Conservation (phyloP, 2,329 filamentous ascomycete genomes). For the Sclerotinia sclerotiorum region DNA sequence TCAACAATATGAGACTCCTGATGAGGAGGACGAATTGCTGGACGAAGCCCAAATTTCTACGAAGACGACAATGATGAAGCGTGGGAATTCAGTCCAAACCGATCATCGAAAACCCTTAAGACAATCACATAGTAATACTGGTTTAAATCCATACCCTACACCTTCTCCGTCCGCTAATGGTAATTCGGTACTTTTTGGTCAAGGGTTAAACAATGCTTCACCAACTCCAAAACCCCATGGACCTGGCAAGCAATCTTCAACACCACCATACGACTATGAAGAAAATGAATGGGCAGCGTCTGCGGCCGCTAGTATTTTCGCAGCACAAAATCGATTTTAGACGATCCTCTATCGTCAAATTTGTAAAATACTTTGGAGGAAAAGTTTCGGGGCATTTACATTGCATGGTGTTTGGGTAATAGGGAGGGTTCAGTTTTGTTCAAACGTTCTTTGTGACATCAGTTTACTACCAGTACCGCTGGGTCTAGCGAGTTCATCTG, state of each 20-base stretch:
- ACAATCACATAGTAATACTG: constrained; percentile 65
- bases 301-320: constrained; percentile 78
- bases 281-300: constrained; percentile 88
- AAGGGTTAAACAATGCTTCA: constrained; percentile 55
- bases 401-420: constrained; percentile 40
- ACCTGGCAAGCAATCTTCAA: constrained; percentile 76
- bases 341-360: constrained; percentile 29
- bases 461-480: constrained; percentile 24
- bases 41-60: constrained; percentile 84
- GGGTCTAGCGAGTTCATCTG: constrained; percentile 25
- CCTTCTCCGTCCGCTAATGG: constrained; percentile 79
- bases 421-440: constrained; percentile 29
- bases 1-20: constrained; percentile 87
- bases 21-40: constrained; percentile 93
- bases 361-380: constrained; percentile 39
- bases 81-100: constrained; percentile 42
- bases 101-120: constrained; percentile 52
- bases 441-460: constrained; percentile 33
- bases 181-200: constrained; percentile 67
- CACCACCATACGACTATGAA: constrained; percentile 92
- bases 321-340: constrained; percentile 63
- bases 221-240: constrained; percentile 46
- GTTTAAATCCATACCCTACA: constrained; percentile 63
- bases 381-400: constrained; percentile 41
- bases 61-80: constrained; percentile 71